Evolutionary conservation across 179 eudicot species (phyloP).

Genomic region (Actinidia chinensis): DNA sequence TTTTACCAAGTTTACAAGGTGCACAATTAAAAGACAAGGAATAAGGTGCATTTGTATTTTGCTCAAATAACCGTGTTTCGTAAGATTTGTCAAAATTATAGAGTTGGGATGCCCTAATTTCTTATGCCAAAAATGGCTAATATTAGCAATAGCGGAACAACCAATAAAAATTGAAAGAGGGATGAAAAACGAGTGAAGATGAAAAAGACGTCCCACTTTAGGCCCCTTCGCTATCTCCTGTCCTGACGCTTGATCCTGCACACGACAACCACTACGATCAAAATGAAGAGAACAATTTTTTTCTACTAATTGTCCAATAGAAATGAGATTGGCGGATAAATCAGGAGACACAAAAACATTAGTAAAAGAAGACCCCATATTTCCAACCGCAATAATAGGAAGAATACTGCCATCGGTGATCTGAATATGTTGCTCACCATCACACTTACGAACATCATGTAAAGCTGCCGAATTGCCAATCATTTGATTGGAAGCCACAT

Average conservation of each 20-base stretch:
- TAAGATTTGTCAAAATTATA: slow-evolving; percentile 1
- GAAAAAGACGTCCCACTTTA: slow-evolving; percentile 20
- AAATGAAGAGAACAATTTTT: background rate
- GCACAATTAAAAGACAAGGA: background rate
- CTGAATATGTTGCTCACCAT: background rate
- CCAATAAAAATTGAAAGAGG: background rate
- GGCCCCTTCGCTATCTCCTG: slow-evolving; percentile 14
- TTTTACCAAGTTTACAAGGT: slow-evolving; percentile 6
- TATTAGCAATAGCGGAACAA: background rate
- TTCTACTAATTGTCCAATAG: slow-evolving; percentile 12
- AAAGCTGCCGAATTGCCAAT: background rate
- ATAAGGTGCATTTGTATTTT: background rate
- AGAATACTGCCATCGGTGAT: slow-evolving; percentile 5
- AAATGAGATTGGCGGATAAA: slow-evolving; percentile 7
- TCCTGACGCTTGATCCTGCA: slow-evolving; percentile 17
- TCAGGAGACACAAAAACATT: background rate
- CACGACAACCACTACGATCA: slow-evolving; percentile 12
- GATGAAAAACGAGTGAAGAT: background rate
- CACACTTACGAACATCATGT: background rate
- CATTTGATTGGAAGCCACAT: background rate
- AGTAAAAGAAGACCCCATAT: slow-evolving; percentile 5
- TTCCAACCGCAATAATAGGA: slow-evolving; percentile 4
- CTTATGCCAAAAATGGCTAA: background rate
- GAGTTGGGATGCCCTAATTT: slow-evolving; percentile 14
- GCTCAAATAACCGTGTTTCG: slow-evolving; percentile 8